Evolutionary conservation across 2,329 filamentous ascomycete species (phyloP).

Genomic region (Dactylellina parvicollis): DNA sequence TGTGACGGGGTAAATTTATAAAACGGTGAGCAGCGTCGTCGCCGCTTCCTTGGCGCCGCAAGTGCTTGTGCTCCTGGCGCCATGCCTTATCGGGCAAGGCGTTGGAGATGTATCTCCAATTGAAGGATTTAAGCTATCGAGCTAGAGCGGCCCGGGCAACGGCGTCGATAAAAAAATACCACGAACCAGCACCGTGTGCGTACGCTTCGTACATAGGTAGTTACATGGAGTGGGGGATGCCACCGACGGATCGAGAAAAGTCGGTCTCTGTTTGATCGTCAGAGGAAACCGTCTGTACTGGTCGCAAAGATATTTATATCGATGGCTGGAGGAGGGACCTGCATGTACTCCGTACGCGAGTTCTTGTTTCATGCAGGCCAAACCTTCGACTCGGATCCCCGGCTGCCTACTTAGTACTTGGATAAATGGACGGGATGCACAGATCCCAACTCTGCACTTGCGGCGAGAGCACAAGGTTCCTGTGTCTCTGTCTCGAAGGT

Average conservation of each 20-base stretch:
- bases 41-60: conserved; percentile 41
- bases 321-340: conserved; percentile 12
- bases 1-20: conserved; percentile 28
- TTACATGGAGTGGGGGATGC: too few species aligned
- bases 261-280: background rate
- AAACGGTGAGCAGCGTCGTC: conserved; percentile 18
- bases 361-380: conserved; percentile 15
- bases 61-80: conserved; percentile 27
- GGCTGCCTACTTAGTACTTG: conserved; percentile 22
- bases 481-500: background rate
- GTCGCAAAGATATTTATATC: conserved; percentile 14
- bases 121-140: conserved; percentile 12
- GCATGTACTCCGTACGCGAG: conserved; percentile 6
- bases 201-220: too few species aligned
- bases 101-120: conserved; percentile 9
- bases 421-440: too few species aligned
- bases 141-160: conserved; percentile 15
- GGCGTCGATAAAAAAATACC: too few species aligned
- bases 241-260: too few species aligned
- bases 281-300: background rate
- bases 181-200: too few species aligned
- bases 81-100: conserved; percentile 10
- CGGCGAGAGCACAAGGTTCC: background rate
- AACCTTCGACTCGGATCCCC: conserved; percentile 14
- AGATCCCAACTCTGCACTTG: background rate